Evolutionary conservation across 2,329 filamentous ascomycete species (phyloP).

Genomic region (Calonectria ilicicola): DNA sequence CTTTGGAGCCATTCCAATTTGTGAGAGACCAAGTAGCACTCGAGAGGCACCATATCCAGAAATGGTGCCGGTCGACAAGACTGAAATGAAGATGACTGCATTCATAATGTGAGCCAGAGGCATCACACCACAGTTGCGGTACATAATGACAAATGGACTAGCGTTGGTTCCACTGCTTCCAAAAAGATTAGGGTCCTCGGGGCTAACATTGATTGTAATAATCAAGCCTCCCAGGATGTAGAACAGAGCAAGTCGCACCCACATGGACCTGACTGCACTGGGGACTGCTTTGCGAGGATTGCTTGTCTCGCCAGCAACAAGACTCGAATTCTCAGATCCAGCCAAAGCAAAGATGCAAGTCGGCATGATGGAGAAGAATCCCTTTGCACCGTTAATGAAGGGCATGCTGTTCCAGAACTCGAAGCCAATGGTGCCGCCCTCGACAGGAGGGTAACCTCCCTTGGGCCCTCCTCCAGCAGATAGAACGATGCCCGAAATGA

Average conservation of each 20-base stretch:
- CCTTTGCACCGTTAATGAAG: conserved; percentile 59
- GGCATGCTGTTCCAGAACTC: conserved; percentile 56
- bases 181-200: conserved; percentile 53
- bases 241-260: conserved; percentile 58
- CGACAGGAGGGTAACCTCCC: conserved; percentile 15
- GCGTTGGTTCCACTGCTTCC: conserved; percentile 55
- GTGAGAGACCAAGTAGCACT: conserved; percentile 56
- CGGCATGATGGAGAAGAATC: conserved; percentile 68
- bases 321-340: conserved; percentile 56
- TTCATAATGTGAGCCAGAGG: conserved; percentile 61
- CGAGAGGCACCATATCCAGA: conserved; percentile 57
- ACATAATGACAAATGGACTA: conserved; percentile 60
- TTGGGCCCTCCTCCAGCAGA: conserved; percentile 55
- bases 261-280: conserved; percentile 58
- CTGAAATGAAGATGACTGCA: conserved; percentile 60
- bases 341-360: conserved; percentile 61
- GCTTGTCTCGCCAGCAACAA: conserved; percentile 56
- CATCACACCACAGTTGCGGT: conserved; percentile 52
- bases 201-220: conserved; percentile 57
- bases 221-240: conserved; percentile 58
- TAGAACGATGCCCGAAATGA: conserved; percentile 56
- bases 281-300: conserved; percentile 58
- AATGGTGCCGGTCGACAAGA: conserved; percentile 57
- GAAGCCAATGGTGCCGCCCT: conserved; percentile 55
- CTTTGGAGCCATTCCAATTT: conserved; percentile 56